Evolutionary conservation across 2,329 filamentous ascomycete species (phyloP), one percentile per base, ranked within the genome.

Genomic region (Metarhizium humberi): DNA sequence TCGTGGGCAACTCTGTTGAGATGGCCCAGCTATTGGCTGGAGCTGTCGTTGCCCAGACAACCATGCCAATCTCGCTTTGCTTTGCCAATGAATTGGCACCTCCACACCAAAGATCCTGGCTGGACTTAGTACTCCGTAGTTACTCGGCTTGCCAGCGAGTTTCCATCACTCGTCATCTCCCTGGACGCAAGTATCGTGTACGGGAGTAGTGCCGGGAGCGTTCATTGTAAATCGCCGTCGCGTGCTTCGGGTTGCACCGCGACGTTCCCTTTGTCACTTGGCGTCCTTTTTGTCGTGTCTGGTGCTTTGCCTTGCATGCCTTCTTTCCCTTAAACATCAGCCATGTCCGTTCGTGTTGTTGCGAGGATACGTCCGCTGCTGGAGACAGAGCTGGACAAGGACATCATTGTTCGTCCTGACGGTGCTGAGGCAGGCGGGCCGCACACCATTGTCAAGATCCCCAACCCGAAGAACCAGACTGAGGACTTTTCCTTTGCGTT

Each of bases 401-500:
- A 97, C 74, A 81, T 89, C 58, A 96, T 97, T 63, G 86, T 97
- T 61, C 77, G 75, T 51, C 80, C 84, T 8, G 85, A 85, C 50
- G 82, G 79, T 58, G 80, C 77, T 56, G 80, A 85, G 52, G 74
- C 81, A 50, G 80, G 80, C 61, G 80, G 78, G 60, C 78, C 84
- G 20, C 82, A 80, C 59, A 85, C 79, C 30, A 74, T 95, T 34
- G 84, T 97, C 66, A 87, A 88, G 69, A 95, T 97, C 64, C 92
- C 92, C 3, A 96, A 91, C 67, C 92, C 92, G 0, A 96, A 94
- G 75, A 96, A 96, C 66, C 88, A 90, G 60, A 77, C 81, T 25
- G 92, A 97, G 72, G 88, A 92, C 66, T 97, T 92, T 72, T 91
- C 88, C 54, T 99, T 97, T 69, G 84, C 92, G 53, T 97, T 97